Conservation (phyloP, 768 basidiomycete species). For the Gymnopilus dilepis region DNA sequence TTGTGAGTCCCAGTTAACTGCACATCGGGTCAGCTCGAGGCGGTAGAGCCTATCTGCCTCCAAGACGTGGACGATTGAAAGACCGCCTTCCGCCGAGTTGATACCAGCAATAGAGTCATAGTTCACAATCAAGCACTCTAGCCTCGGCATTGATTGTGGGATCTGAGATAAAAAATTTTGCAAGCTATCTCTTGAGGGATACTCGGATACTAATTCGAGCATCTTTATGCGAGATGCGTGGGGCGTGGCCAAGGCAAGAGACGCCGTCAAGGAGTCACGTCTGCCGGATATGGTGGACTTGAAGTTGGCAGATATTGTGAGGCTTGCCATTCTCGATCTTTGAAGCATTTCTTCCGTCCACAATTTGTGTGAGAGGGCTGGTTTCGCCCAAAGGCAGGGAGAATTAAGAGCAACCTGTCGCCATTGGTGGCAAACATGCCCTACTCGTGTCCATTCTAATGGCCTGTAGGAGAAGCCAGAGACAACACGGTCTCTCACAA, state of each 20-base stretch:
- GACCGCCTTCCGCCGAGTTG: not conserved
- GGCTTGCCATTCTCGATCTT: slow-evolving; percentile 13
- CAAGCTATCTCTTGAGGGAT: not conserved
- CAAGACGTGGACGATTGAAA: not conserved
- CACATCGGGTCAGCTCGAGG: slow-evolving; percentile 1
- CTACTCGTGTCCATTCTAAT: slow-evolving; percentile 4
- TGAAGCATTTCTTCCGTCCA: slow-evolving; percentile 9
- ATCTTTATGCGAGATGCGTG: not conserved
- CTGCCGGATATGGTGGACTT: not conserved
- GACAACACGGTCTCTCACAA: not conserved
- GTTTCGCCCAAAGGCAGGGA: slow-evolving; percentile 9
- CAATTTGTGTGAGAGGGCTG: not conserved
- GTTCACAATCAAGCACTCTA: not conserved
- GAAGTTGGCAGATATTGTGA: slow-evolving; percentile 1
- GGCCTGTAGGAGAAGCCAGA: no score
- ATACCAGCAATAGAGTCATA: not conserved
- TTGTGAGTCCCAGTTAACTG: slow-evolving; percentile 8
- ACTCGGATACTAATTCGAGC: not conserved
- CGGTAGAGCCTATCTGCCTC: slow-evolving; percentile 3
- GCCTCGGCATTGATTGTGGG: slow-evolving; percentile 8
- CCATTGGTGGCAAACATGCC: slow-evolving; percentile 13
- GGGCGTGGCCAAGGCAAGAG: not conserved
- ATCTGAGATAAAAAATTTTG: slow-evolving; percentile 1
- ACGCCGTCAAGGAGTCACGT: not conserved
- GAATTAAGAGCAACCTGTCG: slow-evolving; percentile 9